Percentiles rank a stretch among this genome's conserved stretches.
These are phyloP conservation scores for Cladosporium sp. DNA, from an alignment of 2,329 filamentous ascomycete genomes.

Conservation along the genomic window DNA sequence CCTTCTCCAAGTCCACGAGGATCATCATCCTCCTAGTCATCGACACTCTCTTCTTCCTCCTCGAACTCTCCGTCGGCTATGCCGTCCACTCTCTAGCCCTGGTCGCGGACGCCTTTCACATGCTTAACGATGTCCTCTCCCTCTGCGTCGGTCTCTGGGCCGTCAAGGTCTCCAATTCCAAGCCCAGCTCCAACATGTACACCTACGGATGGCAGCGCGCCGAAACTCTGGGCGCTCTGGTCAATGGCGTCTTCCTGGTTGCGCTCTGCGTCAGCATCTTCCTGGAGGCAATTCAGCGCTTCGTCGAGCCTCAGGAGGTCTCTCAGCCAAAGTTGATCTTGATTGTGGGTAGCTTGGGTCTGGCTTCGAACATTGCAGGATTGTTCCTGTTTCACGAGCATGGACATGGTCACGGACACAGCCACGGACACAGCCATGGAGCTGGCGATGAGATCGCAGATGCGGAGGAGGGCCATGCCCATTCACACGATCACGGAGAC, in stretches of 20 bases:
- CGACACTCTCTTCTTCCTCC: constrained; percentile 81
- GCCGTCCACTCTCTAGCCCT: constrained; percentile 86
- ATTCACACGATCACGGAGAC: constrained; percentile 48
- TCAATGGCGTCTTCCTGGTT: constrained; percentile 97
- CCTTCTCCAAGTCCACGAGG: constrained; percentile 84
- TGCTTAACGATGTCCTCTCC: constrained; percentile 98
- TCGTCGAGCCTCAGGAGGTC: constrained; percentile 87
- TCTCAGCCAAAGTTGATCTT: constrained; percentile 80
- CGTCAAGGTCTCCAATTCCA: constrained; percentile 80
- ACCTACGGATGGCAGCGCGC: constrained; percentile 98
- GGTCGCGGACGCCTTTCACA: constrained; percentile 96
- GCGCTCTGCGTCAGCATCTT: constrained; percentile 95
- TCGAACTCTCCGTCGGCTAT: constrained; percentile 84
- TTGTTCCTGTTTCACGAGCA: constrained; percentile 92
- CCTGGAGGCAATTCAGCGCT: constrained; percentile 86
- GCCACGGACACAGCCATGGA: constrained; percentile 39
- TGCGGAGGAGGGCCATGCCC: constrained; percentile 51
- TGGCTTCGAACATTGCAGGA: constrained; percentile 83
- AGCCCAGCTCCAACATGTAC: constrained; percentile 78
- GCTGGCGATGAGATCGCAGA: constrained; percentile 38
- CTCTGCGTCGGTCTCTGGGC: constrained; percentile 92
- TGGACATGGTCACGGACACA: constrained; percentile 68
- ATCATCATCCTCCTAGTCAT: constrained; percentile 92
- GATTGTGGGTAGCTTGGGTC: constrained; percentile 79
- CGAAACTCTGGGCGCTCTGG: constrained; percentile 91